Base-by-base conservation (phyloP, 108 stramenopile species). In the Thalassiosira profunda region DNA sequence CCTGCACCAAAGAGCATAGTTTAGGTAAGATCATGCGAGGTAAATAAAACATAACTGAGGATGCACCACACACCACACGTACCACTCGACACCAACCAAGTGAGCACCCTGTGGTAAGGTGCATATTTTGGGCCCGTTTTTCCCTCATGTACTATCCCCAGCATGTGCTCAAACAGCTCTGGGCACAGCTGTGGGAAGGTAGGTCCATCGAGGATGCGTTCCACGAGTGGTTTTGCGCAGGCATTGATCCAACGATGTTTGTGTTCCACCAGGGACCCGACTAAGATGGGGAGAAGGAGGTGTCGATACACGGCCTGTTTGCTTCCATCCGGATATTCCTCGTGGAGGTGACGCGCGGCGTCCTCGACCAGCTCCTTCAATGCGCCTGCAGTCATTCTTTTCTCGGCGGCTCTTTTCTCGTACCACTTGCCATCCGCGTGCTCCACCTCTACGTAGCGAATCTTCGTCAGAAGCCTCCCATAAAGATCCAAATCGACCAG, bases 311-410 rank as follows among this genome's bases (percentile, higher is more conserved):
- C 57, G 35, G 47, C 55, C 25, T 24, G 55, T 31, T 41, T 45
- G n/a, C n/a, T n/a, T 25, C 74, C 66, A n/a, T 75, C 59, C n/a
- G 74, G 35, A 47, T 58, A 67, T n/a, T 66, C 38, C 18, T 67
- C 53, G 37, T 44, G 21, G 21, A 75, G 55, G 28, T 75, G 74
- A 18, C 38, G 51, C 29, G 23, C 25, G 23, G 67, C 26, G 18
- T 75, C 74, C 5, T 54, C 4, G 17, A 45, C 48, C 24, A 75
- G 33, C n/a, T n/a, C n/a, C n/a, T n/a, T n/a, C n/a, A n/a, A n/a
- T n/a, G n/a, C n/a, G n/a, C n/a, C n/a, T n/a, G n/a, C n/a, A n/a
- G n/a, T n/a, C n/a, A n/a, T n/a, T n/a, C n/a, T n/a, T n/a, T n/a
- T n/a, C n/a, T n/a, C n/a, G n/a, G n/a, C n/a, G n/a, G n/a, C n/a